Percentiles rank a stretch among this genome's conserved stretches.
phyloP scores from a whole-genome alignment of 2,329 filamentous ascomycete species.

The Arthroderma sp. region DNA sequence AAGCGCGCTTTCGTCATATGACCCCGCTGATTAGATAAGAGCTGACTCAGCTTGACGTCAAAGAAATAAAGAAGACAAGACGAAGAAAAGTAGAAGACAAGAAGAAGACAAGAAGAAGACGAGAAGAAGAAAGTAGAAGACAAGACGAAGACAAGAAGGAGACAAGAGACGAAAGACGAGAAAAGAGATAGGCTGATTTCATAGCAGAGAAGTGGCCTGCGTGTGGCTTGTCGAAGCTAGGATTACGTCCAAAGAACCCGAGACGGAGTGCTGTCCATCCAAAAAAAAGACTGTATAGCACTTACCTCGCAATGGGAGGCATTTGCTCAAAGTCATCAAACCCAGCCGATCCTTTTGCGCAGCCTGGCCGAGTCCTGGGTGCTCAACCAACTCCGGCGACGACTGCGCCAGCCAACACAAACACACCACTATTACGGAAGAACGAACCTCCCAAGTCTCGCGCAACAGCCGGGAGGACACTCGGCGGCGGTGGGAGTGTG shows the following conservation, averaged over 20 bases:
- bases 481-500: constrained; percentile 42
- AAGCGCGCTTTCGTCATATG: constrained; percentile 4
- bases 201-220: too few species aligned
- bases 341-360: constrained; percentile 51
- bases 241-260: too few species aligned
- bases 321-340: constrained; percentile 63
- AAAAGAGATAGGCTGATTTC: too few species aligned
- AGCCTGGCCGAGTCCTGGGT: constrained; percentile 61
- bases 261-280: too few species aligned
- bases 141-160: background rate
- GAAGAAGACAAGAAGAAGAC: background rate
- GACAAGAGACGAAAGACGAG: too few species aligned
- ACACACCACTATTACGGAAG: constrained; percentile 22
- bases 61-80: background rate
- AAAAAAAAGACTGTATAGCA: background rate
- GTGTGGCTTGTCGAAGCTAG: too few species aligned
- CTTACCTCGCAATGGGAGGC: constrained; percentile 56
- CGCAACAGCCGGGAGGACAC: constrained; percentile 45
- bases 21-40: background rate
- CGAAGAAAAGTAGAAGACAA: background rate
- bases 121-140: background rate
- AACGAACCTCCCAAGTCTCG: constrained; percentile 23
- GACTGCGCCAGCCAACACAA: constrained; percentile 31
- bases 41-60: background rate
- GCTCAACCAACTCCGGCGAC: constrained; percentile 34